These are phyloP conservation scores for Diaporthe caulivora DNA, from an alignment of 2,329 filamentous ascomycete genomes.

Conservation along the genomic window DNA sequence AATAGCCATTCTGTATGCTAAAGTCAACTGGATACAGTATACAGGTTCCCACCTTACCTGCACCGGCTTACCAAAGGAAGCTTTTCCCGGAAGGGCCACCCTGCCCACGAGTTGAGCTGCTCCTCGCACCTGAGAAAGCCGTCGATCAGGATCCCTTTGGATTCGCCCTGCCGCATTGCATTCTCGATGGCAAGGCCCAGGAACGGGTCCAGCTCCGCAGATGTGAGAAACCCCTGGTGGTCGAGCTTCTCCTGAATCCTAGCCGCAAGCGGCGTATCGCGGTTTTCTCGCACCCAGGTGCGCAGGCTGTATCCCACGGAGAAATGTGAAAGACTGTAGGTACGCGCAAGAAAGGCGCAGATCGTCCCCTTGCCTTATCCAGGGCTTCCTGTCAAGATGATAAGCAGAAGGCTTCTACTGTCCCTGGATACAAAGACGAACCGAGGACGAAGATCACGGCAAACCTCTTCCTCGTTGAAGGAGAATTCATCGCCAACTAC, in stretches of 20 bases:
- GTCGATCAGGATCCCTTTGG: constrained; percentile 27
- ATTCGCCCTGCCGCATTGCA: neutral
- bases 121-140: constrained; percentile 26
- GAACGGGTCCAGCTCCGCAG: constrained; percentile 20
- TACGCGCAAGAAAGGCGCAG: constrained; percentile 2
- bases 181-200: constrained; percentile 19
- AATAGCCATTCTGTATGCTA: neutral
- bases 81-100: constrained; percentile 25
- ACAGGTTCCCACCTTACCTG: neutral
- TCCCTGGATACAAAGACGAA: too few relatives aligned
- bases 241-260: constrained; percentile 31
- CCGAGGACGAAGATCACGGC: too few relatives aligned
- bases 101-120: constrained; percentile 28
- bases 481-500: too few relatives aligned
- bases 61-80: constrained; percentile 21
- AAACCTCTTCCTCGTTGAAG: too few relatives aligned
- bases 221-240: constrained; percentile 29
- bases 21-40: neutral
- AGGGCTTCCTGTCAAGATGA: neutral
- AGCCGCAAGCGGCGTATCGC: constrained; percentile 7
- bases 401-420: too few relatives aligned
- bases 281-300: constrained; percentile 15
- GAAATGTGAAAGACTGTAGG: neutral
- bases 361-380: constrained; percentile 20
- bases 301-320: constrained; percentile 17